Evolutionary conservation across 495 filamentous ascomycete species (phyloP), one percentile per base, ranked within the genome.

Genomic region (Penicillium chermesinum): DNA sequence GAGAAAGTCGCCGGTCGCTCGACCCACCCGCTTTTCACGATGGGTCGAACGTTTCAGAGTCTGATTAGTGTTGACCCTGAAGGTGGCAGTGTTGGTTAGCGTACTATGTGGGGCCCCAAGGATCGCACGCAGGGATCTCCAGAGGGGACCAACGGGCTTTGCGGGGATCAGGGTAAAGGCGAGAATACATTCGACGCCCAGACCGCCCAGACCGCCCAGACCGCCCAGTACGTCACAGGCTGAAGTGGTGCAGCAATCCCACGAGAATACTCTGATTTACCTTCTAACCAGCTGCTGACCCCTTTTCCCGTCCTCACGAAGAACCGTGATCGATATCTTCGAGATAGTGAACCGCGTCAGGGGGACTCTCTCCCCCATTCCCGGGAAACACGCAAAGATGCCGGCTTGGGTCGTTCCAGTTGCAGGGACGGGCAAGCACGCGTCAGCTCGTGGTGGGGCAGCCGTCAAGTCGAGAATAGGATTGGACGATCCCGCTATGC

Each of bases 61-160:
- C 22, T 36, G 44, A 47, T 55, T 69, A 66, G 65, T 52, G 58
- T 57, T 49, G 58, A 67, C 54, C 64, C 63, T 64, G 66, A 62
- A 38, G 56, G 63, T 60, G 64, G 63, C 61, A 68, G 63, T 66
- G 61, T 61, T 48, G 45, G n/a, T 41, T 63, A 52, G 59, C 43
- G 58, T 25, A 20, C 44, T 44, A 22, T 25, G 55, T 61, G 65
- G 63, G 52, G 54, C 44, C 25, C 33, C 14, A 44, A 66, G 67
- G 67, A 68, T 70, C 63, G 57, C 55, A 67, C 52, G 47, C 64
- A 67, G 59, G 65, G 63, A 66, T 68, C 55, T 41, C 37, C 46
- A 27, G 34, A 33, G 33, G 41, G 48, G 42, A 46, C 52, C 48
- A 59, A 64, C 56, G 61, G 50, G 56, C 56, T 46, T 57, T 65